Base-by-base conservation (phyloP, 306 rosid species). In the Castanopsis chinensis region DNA sequence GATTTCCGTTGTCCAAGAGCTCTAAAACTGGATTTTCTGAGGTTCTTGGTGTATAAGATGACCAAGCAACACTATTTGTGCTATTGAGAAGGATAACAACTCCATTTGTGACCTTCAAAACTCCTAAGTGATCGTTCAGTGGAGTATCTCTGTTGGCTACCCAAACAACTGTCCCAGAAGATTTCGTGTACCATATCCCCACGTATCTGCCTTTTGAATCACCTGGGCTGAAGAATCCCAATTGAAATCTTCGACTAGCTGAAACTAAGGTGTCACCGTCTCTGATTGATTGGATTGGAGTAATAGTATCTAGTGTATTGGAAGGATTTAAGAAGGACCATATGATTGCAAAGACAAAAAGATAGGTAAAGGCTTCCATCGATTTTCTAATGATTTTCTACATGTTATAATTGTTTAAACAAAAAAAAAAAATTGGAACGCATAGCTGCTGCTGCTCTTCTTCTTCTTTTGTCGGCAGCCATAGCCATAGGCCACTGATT, bases 191-290 rank as follows among this genome's bases (percentile, higher is more conserved):
- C 92, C 93, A 88, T 7, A 91, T 87, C 17, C 92, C 93, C 35
- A 90, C 35, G 72, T 88, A 88, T 49, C 82, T 84, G 3, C 76
- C 75, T 20, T 63, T 75, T 72, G 90, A 86, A 69, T 58, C 75
- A 28, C 89, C 87, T 19, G 89, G 84, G 77, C 80, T 82, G 87
- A 88, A 83, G 88, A 90, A 91, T 68, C 94, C 90, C 78, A 89
- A 78, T 74, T 82, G 85, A 79, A 86, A 92, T 23, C 6, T 74
- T 13, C 81, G 87, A 18, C 58, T 72, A n/a, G 49, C 45, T 8
- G 92, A 89, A 61, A 87, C 84, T 17, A 91, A 61, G 9, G 90
- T 81, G 51, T 1, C 64, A 57, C 74, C 84, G 27, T 85, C 84
- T 78, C 71, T 70, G 18, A 89, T 33, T 9, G 69, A 73, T 71